Base-by-base conservation (phyloP, 768 basidiomycete species). In the Xerocomellus dryophilus region DNA sequence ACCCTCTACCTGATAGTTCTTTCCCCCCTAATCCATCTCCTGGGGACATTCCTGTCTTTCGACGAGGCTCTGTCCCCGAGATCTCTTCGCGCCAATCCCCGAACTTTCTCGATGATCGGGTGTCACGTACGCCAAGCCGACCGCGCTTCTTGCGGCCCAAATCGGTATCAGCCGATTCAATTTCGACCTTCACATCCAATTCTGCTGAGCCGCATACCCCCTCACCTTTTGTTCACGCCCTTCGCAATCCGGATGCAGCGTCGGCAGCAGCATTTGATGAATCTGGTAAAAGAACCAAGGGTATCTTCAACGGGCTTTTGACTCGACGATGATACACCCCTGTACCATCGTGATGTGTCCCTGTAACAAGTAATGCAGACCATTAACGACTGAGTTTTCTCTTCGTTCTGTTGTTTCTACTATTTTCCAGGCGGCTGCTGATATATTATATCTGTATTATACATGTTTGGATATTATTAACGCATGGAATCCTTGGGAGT, bases 121-220 rank as follows among this genome's bases (percentile, higher is more conserved):
- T 47, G 36, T 58, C 62, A 46, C 64, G 57, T 51, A 56, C 61
- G 31, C 57, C 49, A 43, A 53, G 47, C 44, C 57, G 56, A 45
- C 55, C 56, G 32, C 70, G 69, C 21, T 64, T 64, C 43, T 57
- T 72, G 25, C 80, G 78, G 50, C 65, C 73, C 9, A 81, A 80
- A 63, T 83, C 82, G 7, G 71, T 78, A 50, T 86, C 84, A 5
- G 74, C 78, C 0, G 84, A 85, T 56, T 82, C 81, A 7, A 68
- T 81, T 10, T 75, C 80, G n/a, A 71, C 70, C 3, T 53, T 68
- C 7, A 43, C 46, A 42, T 47, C 56, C 17, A 45, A 43, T 36
- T 21, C 66, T 43, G 35, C 41, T 12, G 60, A 60, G 38, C 27
- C 41, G 32, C 48, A 58, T 47, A 35, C 36, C 31, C 32, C 45